These are phyloP conservation scores for Eudorina sp. DNA, from an alignment of 139 green algal genomes.

Conservation along the genomic window DNA sequence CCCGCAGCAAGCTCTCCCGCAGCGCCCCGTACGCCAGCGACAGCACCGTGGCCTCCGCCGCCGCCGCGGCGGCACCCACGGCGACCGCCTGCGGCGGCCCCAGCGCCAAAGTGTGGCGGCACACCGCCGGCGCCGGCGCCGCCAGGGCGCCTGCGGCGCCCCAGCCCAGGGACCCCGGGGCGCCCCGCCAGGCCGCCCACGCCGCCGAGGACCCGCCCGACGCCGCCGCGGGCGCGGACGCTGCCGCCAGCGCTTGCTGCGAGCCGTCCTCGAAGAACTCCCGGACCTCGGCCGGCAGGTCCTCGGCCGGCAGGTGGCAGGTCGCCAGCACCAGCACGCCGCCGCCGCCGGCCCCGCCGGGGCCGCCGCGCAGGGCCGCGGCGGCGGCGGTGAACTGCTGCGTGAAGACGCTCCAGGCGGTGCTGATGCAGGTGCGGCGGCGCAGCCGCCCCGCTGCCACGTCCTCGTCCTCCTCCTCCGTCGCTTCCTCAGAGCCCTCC, in stretches of 20 bases:
- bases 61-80: neutral
- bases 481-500: neutral
- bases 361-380: neutral
- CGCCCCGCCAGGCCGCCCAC: too few species aligned
- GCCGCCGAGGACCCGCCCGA: too few species aligned
- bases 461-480: neutral
- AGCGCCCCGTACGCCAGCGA: neutral
- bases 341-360: neutral
- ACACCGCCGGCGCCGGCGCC: neutral
- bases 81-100: neutral
- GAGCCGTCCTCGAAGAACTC: conserved; percentile 1
- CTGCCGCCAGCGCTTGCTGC: neutral
- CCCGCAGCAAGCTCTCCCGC: neutral
- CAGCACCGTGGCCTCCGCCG: conserved; percentile 1
- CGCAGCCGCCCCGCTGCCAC: too few species aligned
- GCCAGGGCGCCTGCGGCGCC: neutral
- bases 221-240: too few species aligned
- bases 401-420: conserved; percentile 29
- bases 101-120: neutral
- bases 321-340: conserved; percentile 34
- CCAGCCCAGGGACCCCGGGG: too few species aligned
- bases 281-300: neutral
- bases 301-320: neutral
- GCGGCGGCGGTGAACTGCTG: neutral
- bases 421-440: conserved; percentile 17